Conservation (phyloP, 805 yeast species). For the Kodamaea leandrae region DNA sequence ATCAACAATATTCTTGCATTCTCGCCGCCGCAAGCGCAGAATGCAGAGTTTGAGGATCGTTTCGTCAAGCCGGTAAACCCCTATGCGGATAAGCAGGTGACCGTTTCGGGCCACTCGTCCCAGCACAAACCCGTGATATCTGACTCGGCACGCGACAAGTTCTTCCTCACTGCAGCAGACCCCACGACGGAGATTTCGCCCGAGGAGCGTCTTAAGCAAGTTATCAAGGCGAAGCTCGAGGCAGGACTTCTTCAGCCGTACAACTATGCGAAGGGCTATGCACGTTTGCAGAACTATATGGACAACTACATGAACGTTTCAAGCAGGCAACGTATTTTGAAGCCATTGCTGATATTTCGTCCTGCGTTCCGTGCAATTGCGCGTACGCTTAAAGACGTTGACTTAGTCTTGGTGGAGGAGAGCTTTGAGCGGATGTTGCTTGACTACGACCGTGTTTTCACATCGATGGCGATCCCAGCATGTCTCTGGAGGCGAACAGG, state of each 20-base stretch:
- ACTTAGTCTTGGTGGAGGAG: conserved; percentile 88
- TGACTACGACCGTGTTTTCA: conserved; percentile 92
- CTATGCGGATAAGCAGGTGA: not conserved
- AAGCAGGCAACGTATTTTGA: conserved; percentile 79
- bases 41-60: conserved; percentile 1
- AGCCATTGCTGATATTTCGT: conserved; percentile 79
- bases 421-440: conserved; percentile 89
- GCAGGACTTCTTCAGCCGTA: conserved; percentile 93
- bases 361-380: conserved; percentile 96
- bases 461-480: conserved; percentile 97
- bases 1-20: conserved; percentile 1
- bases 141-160: conserved; percentile 86
- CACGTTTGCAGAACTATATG: conserved; percentile 85
- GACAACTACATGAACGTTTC: conserved; percentile 85
- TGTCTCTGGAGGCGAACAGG: conserved; percentile 97
- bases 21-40: conserved; percentile 4
- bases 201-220: conserved; percentile 88
- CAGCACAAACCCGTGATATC: conserved; percentile 45
- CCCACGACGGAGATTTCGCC: conserved; percentile 94
- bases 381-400: conserved; percentile 83
- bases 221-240: conserved; percentile 88
- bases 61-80: conserved; percentile 3
- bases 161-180: conserved; percentile 94
- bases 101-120: not conserved
- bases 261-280: conserved; percentile 91